Percentiles rank a stretch among this genome's conserved stretches.
Conservation (phyloP, 1,139 yeast genomes). For the Kurtzmaniella quercitrusa region DNA sequence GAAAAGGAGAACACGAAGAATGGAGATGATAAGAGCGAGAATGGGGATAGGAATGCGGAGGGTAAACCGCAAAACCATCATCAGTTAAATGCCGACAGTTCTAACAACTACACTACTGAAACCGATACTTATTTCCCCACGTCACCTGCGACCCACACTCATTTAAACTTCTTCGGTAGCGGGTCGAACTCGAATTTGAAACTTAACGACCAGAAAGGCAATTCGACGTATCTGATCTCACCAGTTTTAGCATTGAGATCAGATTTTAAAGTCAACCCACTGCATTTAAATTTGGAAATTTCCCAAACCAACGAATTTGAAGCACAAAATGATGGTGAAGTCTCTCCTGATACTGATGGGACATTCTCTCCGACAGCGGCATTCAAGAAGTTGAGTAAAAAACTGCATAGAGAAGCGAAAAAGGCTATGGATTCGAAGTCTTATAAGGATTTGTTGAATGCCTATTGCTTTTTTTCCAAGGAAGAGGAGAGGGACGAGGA, state of each 20-base stretch:
- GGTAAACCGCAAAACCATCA: no score
- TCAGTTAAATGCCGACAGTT: no score
- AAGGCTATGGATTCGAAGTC: slow-evolving; percentile 48
- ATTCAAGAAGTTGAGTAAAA: slow-evolving; percentile 4
- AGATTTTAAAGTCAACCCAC: slow-evolving; percentile 3
- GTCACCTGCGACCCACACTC: slow-evolving; percentile 1
- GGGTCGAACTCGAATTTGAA: background rate
- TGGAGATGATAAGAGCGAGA: slow-evolving; percentile 1
- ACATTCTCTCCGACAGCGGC: slow-evolving; percentile 8
- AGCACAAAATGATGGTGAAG: slow-evolving; percentile 4
- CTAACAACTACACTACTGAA: background rate
- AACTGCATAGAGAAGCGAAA: slow-evolving; percentile 2
- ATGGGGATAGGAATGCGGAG: no score
- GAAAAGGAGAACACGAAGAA: slow-evolving; percentile 3
- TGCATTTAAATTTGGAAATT: background rate
- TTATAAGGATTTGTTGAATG: slow-evolving; percentile 65
- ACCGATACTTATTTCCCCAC: slow-evolving; percentile 4
- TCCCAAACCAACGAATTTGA: slow-evolving; percentile 4
- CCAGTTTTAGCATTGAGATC: slow-evolving; percentile 28
- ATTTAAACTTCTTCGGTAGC: slow-evolving; percentile 6
- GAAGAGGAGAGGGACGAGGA: slow-evolving; percentile 1
- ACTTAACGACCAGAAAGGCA: background rate
- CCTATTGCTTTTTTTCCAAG: slow-evolving; percentile 58
- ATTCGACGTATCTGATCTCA: slow-evolving; percentile 30
- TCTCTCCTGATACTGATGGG: slow-evolving; percentile 4